phyloP scores from a whole-genome alignment of 305 asterid species.

The Ajuga reptans region DNA sequence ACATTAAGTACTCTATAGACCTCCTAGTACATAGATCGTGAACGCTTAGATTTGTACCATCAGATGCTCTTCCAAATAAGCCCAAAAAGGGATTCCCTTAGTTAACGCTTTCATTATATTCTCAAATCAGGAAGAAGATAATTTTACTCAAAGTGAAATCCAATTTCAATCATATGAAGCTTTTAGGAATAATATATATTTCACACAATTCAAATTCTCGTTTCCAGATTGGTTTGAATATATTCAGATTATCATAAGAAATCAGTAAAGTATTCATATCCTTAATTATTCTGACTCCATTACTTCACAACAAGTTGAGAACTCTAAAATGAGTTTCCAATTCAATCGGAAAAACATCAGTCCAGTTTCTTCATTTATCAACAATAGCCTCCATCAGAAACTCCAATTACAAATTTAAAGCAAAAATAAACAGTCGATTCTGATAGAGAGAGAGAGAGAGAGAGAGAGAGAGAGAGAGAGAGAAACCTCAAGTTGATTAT shows the following conservation, averaged over 20 bases:
- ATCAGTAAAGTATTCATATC: background rate
- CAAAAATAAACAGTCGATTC: background rate
- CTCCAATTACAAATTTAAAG: background rate
- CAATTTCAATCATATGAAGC: too few relatives aligned
- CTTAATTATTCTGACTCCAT: background rate
- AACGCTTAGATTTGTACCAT: background rate
- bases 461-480: too few relatives aligned
- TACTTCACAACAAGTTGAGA: background rate
- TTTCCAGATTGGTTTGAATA: background rate
- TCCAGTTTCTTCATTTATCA: background rate
- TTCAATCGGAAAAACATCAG: background rate
- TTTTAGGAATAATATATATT: background rate
- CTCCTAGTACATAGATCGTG: background rate
- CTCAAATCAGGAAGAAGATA: background rate
- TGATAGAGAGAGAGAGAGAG: too few relatives aligned
- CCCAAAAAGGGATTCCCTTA: background rate
- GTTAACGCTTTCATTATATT: background rate
- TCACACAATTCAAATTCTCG: background rate
- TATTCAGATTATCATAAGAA: too few relatives aligned
- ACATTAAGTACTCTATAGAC: too few relatives aligned
- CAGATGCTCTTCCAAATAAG: background rate
- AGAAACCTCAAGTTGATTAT: constrained; percentile 45
- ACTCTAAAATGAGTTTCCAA: background rate
- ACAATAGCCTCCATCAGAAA: too few relatives aligned
- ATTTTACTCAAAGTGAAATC: background rate